These are phyloP conservation scores for Xylaria hypoxylon DNA, from an alignment of 2,329 filamentous ascomycete species.

Conservation along the genomic window DNA sequence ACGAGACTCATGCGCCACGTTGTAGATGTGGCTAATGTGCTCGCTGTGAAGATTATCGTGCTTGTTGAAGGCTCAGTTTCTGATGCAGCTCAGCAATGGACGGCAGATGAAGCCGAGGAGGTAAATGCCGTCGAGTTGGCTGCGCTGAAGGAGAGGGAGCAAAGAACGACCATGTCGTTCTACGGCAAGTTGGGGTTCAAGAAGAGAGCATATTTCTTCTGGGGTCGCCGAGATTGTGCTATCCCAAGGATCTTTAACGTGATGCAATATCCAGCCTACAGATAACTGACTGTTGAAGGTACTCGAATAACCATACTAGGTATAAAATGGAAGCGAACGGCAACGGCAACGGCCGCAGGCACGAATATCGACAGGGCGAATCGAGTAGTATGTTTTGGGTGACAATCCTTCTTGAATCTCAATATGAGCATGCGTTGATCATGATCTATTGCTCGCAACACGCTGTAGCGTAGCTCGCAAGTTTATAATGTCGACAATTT, in stretches of 20 bases:
- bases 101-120: constrained; percentile 29
- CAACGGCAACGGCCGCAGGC: not conserved
- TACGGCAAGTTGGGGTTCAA: constrained; percentile 35
- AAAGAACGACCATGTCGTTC: constrained; percentile 29
- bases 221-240: constrained; percentile 32
- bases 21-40: constrained; percentile 29
- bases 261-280: constrained; percentile 35
- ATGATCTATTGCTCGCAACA: constrained; percentile 3
- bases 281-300: not conserved
- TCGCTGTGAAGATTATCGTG: constrained; percentile 34
- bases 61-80: constrained; percentile 34
- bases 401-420: not conserved
- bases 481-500: not conserved
- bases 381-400: constrained; percentile 19
- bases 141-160: constrained; percentile 17
- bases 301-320: not conserved
- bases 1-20: constrained; percentile 37
- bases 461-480: constrained; percentile 1
- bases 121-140: constrained; percentile 26
- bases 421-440: constrained; percentile 8
- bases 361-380: not conserved
- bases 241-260: constrained; percentile 39
- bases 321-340: not conserved
- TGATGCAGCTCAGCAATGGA: constrained; percentile 35
- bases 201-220: constrained; percentile 38